These are phyloP conservation scores for Termitomyces sp. DNA, from an alignment of 1,284 basidiomycete species.

Conservation along the genomic window DNA sequence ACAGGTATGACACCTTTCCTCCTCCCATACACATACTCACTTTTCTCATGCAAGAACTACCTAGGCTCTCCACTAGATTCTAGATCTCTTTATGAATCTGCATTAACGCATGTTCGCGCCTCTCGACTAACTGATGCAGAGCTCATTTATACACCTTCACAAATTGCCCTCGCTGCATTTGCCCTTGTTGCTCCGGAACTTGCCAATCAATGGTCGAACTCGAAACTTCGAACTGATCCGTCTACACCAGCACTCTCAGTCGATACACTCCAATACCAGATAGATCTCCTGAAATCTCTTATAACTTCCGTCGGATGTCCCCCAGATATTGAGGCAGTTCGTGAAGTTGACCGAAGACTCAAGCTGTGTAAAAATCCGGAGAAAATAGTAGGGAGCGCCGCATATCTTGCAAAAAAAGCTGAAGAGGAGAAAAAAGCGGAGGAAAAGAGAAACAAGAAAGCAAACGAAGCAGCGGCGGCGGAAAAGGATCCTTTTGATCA, in stretches of 20 bases:
- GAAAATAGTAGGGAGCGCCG: constrained; percentile 82
- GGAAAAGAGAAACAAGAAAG: constrained; percentile 64
- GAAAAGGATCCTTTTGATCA: constrained; percentile 67
- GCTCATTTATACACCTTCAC: constrained; percentile 87
- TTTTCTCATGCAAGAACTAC: constrained; percentile 36
- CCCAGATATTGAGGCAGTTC: constrained; percentile 78
- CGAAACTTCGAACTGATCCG: constrained; percentile 37
- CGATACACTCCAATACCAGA: constrained; percentile 31
- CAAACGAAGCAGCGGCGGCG: constrained; percentile 44
- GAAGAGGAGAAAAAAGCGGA: constrained; percentile 61
- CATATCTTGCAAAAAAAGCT: constrained; percentile 62
- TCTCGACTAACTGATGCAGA: constrained; percentile 90
- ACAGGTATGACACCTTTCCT: constrained; percentile 54
- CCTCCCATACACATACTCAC: neutral
- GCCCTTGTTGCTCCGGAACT: constrained; percentile 59
- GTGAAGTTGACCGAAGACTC: constrained; percentile 81
- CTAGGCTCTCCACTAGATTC: constrained; percentile 38
- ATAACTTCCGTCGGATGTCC: constrained; percentile 55
- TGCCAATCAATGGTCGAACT: constrained; percentile 58
- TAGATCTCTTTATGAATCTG: constrained; percentile 50
- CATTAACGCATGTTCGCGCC: constrained; percentile 57
- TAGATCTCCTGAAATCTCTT: constrained; percentile 52
- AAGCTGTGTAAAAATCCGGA: constrained; percentile 90
- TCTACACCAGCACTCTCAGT: constrained; percentile 13
- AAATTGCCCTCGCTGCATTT: constrained; percentile 88